Base-by-base conservation (phyloP, 768 basidiomycete genomes). In the Xerocomellus intermedius region DNA sequence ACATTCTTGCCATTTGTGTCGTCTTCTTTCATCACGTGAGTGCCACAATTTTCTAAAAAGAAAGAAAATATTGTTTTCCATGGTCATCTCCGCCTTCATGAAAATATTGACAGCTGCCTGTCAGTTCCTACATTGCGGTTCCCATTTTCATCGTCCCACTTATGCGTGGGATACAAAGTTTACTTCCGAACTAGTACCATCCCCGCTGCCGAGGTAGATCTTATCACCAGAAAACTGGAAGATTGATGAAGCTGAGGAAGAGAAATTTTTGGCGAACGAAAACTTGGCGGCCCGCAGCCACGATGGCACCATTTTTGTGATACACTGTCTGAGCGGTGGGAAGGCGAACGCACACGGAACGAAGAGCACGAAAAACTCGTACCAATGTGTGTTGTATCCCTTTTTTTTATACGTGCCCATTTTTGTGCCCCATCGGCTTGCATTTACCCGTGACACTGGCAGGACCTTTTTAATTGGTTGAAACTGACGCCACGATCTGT, bases 201-300 rank as follows among this genome's bases (percentile, higher is more conserved):
- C 57, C 75, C 77, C 14, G 65, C 76, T 5, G 70, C 74, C 33
- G 74, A 83, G 50, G 81, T 85, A 42, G 86, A 90, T 65, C 77
- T 88, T 22, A 68, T 83, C 37, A 79, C 80, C 9, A 84, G 83
- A 17, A 75, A 83, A 58, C 71, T 76, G 32, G 77, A 77, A 77
- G 55, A 85, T 88, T 48, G 79, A 87, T 58, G 83, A 84, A 44
- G 83, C n/a, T n/a, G n/a, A 85, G 61, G 85, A 88, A 63, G 72
- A 77, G 57, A 71, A 65, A 43, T 83, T 77, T 63, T 56, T 82
- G 55, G 75, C 70, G 24, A 71, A 76, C 49, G 74, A 85, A 56
- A 73, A 9, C 59, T 71, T 2, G 69, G 71, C 59, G 77, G 76
- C n/a, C 75, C 77, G 30, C 58, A 42, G 42, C 57, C 59, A 36